These are phyloP conservation scores for Oryza coarctata DNA, from an alignment of 176 grass and related monocot genomes.

Conservation along the genomic window DNA sequence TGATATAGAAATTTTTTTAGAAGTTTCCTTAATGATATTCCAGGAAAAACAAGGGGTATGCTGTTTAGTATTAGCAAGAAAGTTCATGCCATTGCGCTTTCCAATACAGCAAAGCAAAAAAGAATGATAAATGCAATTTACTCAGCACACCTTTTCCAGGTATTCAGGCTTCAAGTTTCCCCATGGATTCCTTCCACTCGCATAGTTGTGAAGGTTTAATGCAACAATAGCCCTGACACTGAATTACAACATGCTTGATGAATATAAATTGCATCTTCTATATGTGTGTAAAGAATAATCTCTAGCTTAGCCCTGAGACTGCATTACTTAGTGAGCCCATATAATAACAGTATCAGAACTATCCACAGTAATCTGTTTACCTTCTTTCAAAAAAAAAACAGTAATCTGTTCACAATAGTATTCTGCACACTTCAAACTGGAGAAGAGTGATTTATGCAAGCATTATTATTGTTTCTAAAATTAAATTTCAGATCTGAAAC, in stretches of 20 bases:
- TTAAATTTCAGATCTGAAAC: constrained; percentile 20
- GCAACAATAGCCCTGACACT: constrained; percentile 97
- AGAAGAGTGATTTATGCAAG: background rate
- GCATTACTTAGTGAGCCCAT: background rate
- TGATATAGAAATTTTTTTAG: background rate
- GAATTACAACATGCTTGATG: constrained; percentile 35
- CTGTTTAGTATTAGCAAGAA: background rate
- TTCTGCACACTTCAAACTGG: background rate
- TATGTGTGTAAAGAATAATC: constrained; percentile 5
- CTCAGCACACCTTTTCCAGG: constrained; percentile 75
- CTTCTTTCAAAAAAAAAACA: too few species aligned
- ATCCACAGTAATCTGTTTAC: constrained; percentile 12
- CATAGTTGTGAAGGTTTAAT: constrained; percentile 97
- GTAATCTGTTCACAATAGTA: constrained; percentile 10
- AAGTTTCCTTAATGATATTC: background rate
- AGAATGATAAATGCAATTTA: constrained; percentile 23
- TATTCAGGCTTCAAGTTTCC: constrained; percentile 95
- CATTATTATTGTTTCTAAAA: background rate
- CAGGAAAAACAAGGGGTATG: background rate
- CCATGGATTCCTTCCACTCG: constrained; percentile 96
- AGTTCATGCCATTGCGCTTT: background rate
- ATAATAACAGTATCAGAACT: constrained; percentile 9
- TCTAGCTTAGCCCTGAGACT: constrained; percentile 8
- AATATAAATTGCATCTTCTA: constrained; percentile 17
- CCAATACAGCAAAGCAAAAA: background rate